Evolutionary conservation across 768 basidiomycete genomes (phyloP).

Genomic region (Russula ochroleuca): DNA sequence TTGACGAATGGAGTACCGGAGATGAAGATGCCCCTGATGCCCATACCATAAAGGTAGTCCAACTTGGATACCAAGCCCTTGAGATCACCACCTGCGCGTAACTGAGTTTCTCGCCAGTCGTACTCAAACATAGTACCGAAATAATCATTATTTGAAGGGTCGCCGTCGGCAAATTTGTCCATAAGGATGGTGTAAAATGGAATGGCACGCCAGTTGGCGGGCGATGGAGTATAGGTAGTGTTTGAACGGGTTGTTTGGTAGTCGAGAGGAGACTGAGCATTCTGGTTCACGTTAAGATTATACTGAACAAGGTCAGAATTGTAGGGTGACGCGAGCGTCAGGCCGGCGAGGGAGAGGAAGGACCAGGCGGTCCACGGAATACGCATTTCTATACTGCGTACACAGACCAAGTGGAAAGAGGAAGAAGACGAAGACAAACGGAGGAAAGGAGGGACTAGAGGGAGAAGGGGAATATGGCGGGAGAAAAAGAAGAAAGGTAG

Average conservation of each 20-base stretch:
- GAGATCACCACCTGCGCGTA: slow-evolving; percentile 86
- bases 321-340: slow-evolving; percentile 59
- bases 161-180: slow-evolving; percentile 94
- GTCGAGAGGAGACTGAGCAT: slow-evolving; percentile 60
- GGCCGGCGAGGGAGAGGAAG: slow-evolving; percentile 39
- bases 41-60: slow-evolving; percentile 91
- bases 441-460: neutral
- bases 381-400: slow-evolving; percentile 10
- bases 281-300: slow-evolving; percentile 76
- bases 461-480: neutral
- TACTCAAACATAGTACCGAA: slow-evolving; percentile 75
- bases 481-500: neutral
- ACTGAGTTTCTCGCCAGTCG: slow-evolving; percentile 84
- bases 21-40: slow-evolving; percentile 78
- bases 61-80: slow-evolving; percentile 68
- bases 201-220: slow-evolving; percentile 78
- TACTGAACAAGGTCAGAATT: slow-evolving; percentile 59
- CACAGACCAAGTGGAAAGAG: neutral
- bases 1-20: slow-evolving; percentile 91
- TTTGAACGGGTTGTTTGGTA: slow-evolving; percentile 62
- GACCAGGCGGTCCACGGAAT: slow-evolving; percentile 41
- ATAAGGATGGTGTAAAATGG: slow-evolving; percentile 79
- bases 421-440: neutral
- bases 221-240: slow-evolving; percentile 70
- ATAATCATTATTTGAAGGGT: slow-evolving; percentile 88